Evolutionary conservation across 441 rosid genomes (phyloP).

Genomic region (Macaranga tanarius): DNA sequence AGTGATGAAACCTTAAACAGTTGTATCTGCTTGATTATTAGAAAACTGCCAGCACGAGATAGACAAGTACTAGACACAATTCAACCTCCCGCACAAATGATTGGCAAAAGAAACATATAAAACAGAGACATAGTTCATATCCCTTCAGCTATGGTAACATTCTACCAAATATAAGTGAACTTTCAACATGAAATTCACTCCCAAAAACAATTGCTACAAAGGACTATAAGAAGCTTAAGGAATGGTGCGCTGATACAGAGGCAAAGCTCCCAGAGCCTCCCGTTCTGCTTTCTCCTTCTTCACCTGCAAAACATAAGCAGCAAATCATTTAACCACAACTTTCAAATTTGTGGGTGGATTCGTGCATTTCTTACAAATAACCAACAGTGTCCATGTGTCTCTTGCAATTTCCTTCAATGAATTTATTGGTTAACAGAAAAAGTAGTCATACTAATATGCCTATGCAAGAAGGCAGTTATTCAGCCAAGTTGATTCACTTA

Average conservation of each 20-base stretch:
- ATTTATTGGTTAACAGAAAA: not conserved
- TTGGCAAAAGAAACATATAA: conserved; percentile 17
- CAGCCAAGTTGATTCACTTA: not conserved
- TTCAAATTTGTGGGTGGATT: not conserved
- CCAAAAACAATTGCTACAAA: conserved; percentile 19
- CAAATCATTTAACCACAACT: not conserved
- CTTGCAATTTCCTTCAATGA: not conserved
- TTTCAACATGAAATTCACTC: conserved; percentile 14
- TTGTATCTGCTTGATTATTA: conserved; percentile 24
- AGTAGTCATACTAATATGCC: not conserved
- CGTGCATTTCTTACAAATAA: not conserved
- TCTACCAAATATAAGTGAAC: conserved; percentile 5
- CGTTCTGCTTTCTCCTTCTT: conserved; percentile 79
- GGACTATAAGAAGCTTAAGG: conserved; percentile 45
- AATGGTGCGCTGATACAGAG: conserved; percentile 76
- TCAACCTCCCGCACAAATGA: conserved; percentile 14
- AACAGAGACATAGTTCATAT: conserved; percentile 11
- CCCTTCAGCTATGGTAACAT: conserved; percentile 10
- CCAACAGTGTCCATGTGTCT: not conserved
- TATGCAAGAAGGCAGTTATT: not conserved
- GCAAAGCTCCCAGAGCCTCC: conserved; percentile 88
- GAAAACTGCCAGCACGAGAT: conserved; percentile 19
- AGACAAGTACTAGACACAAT: conserved; percentile 5
- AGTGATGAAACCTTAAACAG: not conserved
- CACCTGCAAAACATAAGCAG: conserved; percentile 48